Base-by-base conservation (phyloP, 192 early-diverging fungal genomes). In the Rhizophagus sp. region DNA sequence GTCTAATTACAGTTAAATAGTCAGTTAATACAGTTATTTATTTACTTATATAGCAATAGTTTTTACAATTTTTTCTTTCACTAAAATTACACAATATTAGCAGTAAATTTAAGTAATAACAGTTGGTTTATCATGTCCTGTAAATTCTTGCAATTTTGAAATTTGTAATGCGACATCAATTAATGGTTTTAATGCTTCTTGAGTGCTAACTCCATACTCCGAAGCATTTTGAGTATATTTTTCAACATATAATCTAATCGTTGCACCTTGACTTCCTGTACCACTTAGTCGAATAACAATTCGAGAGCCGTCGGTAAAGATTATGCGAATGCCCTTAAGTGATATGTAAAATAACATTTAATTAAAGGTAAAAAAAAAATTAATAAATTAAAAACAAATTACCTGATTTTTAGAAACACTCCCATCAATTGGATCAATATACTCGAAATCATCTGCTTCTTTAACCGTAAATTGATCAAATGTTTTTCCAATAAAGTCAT, bases 161-260 rank as follows among this genome's bases (percentile, higher is more conserved):
- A 98, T 84, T 30, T 91, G 83, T 22, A 97, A 87, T 1, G 96
- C 96, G 64, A 92, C 89, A 72, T 93, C 85, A 82, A 99, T 96
- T 83, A 99, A 85, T 19, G 93, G 94, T 83, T 94, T 90, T 36
- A 99, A 91, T 6, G 96, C 97, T n/a, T 85, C 85, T 83, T 96
- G 95, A 10, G 94, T 92, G 24, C 95, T 93, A 39, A 82, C 74
- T 49, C 85, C 84, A 84, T 89, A 93, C 71, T 94, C 87, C 25
- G 80, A 67, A 7, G 83, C 66, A 72, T 93, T 89, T 49, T 86
- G 80, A 25, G 89, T 88, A 83, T 96, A 96, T 85, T 97, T 95
- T 82, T 99, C 98, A 61, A 98, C 95, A 81, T 99, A 99, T 39
- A 99, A 87, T 78, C 98, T 93, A 36, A 99, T 89, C 68, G 98